These are phyloP conservation scores for Venturiaceae sp. DNA, from an alignment of 2,329 filamentous ascomycete genomes.

Conservation along the genomic window DNA sequence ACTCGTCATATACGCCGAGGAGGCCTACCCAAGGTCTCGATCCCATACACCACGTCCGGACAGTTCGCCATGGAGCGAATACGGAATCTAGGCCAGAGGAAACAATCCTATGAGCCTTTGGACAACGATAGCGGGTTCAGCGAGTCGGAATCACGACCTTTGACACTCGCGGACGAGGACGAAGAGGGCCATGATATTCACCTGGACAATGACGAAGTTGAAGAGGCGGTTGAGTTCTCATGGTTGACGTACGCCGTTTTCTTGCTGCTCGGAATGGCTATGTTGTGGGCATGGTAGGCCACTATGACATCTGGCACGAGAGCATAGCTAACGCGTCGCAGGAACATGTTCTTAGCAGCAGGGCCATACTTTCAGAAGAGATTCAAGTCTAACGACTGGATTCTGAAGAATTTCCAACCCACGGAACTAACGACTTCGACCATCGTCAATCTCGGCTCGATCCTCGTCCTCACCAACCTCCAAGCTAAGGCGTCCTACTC, in stretches of 20 bases:
- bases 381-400: slow-evolving; percentile 61
- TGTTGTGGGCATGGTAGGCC: slow-evolving; percentile 91
- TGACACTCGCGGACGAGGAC: slow-evolving; percentile 8
- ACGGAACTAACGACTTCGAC: slow-evolving; percentile 82
- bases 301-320: slow-evolving; percentile 16
- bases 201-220: not conserved
- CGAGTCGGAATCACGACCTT: not conserved
- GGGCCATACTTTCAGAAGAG: slow-evolving; percentile 86
- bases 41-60: not conserved
- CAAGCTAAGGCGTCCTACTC: slow-evolving; percentile 82
- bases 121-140: not conserved
- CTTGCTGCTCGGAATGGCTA: slow-evolving; percentile 74
- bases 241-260: slow-evolving; percentile 84
- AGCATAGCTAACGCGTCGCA: slow-evolving; percentile 24
- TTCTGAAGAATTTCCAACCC: slow-evolving; percentile 77
- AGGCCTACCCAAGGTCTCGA: not conserved
- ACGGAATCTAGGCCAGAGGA: slow-evolving; percentile 19
- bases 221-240: slow-evolving; percentile 48
- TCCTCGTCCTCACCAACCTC: slow-evolving; percentile 67
- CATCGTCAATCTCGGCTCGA: slow-evolving; percentile 66
- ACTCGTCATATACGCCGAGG: not conserved
- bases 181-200: slow-evolving; percentile 11
- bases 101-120: slow-evolving; percentile 26
- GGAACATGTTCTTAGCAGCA: slow-evolving; percentile 98
- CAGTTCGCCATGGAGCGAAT: slow-evolving; percentile 23